These are phyloP conservation scores for Ganoderma lingzhi DNA, from an alignment of 1,284 basidiomycete genomes.

Conservation along the genomic window DNA sequence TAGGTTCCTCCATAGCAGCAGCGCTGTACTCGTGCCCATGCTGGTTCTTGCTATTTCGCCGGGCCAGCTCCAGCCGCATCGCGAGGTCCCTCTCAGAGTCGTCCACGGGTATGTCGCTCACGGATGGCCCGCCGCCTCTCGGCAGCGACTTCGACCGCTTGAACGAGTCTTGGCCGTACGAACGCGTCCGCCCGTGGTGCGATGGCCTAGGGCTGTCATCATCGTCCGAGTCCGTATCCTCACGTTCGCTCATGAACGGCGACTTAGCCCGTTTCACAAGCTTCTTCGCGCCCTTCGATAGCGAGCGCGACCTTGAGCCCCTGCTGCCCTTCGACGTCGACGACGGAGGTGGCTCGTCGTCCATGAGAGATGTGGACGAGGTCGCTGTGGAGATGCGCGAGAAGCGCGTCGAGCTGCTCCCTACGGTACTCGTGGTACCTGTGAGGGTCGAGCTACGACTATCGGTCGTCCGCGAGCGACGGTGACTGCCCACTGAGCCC, in stretches of 20 bases:
- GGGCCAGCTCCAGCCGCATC: conserved; percentile 77
- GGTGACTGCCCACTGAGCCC: conserved; percentile 69
- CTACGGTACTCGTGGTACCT: conserved; percentile 56
- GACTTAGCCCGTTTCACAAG: conserved; percentile 67
- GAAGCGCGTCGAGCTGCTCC: conserved; percentile 72
- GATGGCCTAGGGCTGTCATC: conserved; percentile 24
- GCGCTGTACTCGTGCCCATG: conserved; percentile 52
- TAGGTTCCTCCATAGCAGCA: conserved; percentile 52
- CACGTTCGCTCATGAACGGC: conserved; percentile 50
- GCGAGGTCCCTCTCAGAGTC: conserved; percentile 79
- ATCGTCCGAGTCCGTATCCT: conserved; percentile 49
- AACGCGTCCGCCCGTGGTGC: conserved; percentile 21
- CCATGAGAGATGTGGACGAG: conserved; percentile 64
- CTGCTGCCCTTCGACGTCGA: conserved; percentile 42
- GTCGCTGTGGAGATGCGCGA: conserved; percentile 71
- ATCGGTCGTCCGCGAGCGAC: conserved; percentile 66
- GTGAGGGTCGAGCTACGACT: conserved; percentile 78
- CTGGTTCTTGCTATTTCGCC: conserved; percentile 83
- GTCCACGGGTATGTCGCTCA: conserved; percentile 49
- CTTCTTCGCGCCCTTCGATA: conserved; percentile 45
- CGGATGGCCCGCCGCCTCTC: conserved; percentile 39
- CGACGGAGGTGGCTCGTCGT: conserved; percentile 56
- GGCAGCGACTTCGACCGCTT: conserved; percentile 45
- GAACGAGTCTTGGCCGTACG: conserved; percentile 19
- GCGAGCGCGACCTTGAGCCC: conserved; percentile 50